phyloP scores from a whole-genome alignment of 805 yeast species.

The Starmera quercuum region DNA sequence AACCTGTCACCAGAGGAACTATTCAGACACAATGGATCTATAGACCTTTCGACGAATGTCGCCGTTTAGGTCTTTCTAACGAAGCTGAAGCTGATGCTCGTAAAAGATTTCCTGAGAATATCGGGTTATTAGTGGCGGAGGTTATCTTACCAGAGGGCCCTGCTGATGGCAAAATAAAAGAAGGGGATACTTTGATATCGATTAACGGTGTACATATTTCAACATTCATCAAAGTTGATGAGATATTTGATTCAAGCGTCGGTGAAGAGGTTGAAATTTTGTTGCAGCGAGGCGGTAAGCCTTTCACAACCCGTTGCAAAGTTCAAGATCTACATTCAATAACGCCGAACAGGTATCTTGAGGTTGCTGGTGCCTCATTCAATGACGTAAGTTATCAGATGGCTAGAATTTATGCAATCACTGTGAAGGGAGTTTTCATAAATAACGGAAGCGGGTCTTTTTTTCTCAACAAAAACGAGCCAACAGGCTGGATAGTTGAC shows the following conservation, averaged over 20 bases:
- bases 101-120: conserved; percentile 57
- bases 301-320: conserved; percentile 37
- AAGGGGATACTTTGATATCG: conserved; percentile 79
- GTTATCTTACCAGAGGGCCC: conserved; percentile 82
- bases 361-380: conserved; percentile 81
- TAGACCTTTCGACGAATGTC: conserved; percentile 86
- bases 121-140: conserved; percentile 80
- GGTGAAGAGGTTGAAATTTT: conserved; percentile 48
- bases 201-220: conserved; percentile 59
- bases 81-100: conserved; percentile 71
- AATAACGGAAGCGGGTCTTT: conserved; percentile 77
- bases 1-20: conserved; percentile 77
- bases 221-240: conserved; percentile 76
- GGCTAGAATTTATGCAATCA: conserved; percentile 78
- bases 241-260: conserved; percentile 65
- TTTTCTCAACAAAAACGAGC: conserved; percentile 47
- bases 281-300: conserved; percentile 70
- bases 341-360: conserved; percentile 75
- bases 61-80: conserved; percentile 71
- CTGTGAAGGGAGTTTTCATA: conserved; percentile 78
- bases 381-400: conserved; percentile 82
- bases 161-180: conserved; percentile 61
- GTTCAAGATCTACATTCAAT: conserved; percentile 76
- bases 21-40: conserved; percentile 86
- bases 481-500: conserved; percentile 76